These are phyloP conservation scores for Botrytis tulipae DNA, from an alignment of 2,329 filamentous ascomycete genomes.

Conservation along the genomic window DNA sequence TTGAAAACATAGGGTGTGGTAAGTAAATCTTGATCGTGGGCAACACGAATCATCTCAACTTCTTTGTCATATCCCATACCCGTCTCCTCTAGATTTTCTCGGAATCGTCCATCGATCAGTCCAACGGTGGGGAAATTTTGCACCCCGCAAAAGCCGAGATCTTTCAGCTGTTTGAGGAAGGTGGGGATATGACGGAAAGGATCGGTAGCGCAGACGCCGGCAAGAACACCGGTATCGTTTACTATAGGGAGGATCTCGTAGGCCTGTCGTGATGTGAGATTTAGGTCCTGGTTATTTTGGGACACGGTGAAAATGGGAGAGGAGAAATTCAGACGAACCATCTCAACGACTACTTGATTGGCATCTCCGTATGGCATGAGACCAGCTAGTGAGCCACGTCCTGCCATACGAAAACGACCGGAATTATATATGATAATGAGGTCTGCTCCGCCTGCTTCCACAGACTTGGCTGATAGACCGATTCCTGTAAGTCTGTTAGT, in stretches of 20 bases:
- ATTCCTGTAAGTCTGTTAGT: constrained; percentile 48
- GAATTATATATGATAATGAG: constrained; percentile 73
- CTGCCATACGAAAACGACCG: constrained; percentile 71
- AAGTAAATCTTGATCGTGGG: constrained; percentile 57
- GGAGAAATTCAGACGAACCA: constrained; percentile 41
- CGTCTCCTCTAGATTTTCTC: constrained; percentile 67
- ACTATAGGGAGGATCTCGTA: constrained; percentile 66
- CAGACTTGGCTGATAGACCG: constrained; percentile 67
- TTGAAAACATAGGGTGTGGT: constrained; percentile 72
- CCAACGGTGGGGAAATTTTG: constrained; percentile 76
- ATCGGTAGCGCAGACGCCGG: constrained; percentile 69
- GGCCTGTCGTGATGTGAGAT: constrained; percentile 40
- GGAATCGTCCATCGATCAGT: constrained; percentile 66
- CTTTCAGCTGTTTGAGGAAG: constrained; percentile 60
- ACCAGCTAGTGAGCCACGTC: constrained; percentile 65
- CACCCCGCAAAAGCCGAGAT: constrained; percentile 64
- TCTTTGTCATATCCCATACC: constrained; percentile 68
- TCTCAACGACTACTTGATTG: constrained; percentile 67
- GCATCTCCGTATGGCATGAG: constrained; percentile 71
- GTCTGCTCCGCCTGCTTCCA: constrained; percentile 66
- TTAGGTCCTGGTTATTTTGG: neutral
- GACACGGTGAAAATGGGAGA: too few species aligned
- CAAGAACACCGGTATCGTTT: constrained; percentile 61
- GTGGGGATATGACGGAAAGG: constrained; percentile 61
- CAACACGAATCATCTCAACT: constrained; percentile 63